These are phyloP conservation scores for Coemansia sp. DNA, from an alignment of 192 early-diverging fungal genomes.

Conservation along the genomic window DNA sequence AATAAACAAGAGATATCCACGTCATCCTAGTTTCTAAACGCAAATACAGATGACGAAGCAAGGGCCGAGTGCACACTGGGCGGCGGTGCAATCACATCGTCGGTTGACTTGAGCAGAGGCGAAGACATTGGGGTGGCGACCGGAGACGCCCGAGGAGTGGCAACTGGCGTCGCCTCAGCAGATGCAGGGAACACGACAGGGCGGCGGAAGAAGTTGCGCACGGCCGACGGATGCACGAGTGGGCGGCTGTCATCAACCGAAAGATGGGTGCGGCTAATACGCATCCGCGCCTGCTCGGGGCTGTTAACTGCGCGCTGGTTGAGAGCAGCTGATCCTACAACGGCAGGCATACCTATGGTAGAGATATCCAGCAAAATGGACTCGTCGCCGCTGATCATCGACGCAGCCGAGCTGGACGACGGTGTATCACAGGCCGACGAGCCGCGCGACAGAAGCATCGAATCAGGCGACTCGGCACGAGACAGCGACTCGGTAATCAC, in stretches of 20 bases:
- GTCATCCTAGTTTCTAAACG: not conserved
- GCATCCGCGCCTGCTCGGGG: not conserved
- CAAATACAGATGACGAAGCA: not conserved
- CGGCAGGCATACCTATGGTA: not conserved
- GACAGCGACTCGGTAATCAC: slow-evolving; percentile 22
- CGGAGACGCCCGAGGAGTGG: slow-evolving; percentile 26
- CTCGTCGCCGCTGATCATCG: slow-evolving; percentile 15
- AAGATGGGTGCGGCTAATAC: slow-evolving; percentile 15
- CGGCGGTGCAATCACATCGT: slow-evolving; percentile 3
- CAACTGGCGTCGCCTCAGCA: slow-evolving; percentile 32
- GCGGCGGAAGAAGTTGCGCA: slow-evolving; percentile 40
- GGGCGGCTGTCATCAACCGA: slow-evolving; percentile 27
- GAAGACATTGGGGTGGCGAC: slow-evolving; percentile 23
- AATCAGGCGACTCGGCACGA: slow-evolving; percentile 1
- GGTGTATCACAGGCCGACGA: not conserved
- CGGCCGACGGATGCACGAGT: slow-evolving; percentile 21
- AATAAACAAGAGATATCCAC: not conserved
- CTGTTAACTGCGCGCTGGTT: not conserved
- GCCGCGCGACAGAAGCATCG: not conserved
- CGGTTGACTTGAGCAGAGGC: slow-evolving; percentile 27
- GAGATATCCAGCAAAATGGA: not conserved
- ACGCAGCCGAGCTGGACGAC: slow-evolving; percentile 11
- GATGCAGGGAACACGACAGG: slow-evolving; percentile 45
- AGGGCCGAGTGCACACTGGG: not conserved
- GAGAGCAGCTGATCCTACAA: not conserved